Base-by-base conservation (phyloP, 2,329 filamentous ascomycete genomes). In the Aspergillus unguis region DNA sequence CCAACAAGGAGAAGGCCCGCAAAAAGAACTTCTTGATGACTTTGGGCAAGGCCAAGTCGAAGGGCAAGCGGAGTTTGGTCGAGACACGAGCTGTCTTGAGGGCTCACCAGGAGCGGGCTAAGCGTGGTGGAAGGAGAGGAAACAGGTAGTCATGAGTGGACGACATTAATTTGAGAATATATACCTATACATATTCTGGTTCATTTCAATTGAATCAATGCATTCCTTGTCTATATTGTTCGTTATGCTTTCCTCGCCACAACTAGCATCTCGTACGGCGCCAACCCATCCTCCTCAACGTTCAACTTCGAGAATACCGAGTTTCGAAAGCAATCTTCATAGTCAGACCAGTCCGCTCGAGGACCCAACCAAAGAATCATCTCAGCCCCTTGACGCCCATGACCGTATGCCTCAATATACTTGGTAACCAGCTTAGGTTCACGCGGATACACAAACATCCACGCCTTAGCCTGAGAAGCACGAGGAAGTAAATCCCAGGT, bases 21-120 rank as follows among this genome's bases (percentile, higher is more conserved):
- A 90, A 90, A 81, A 99, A 99, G 88, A 99, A 99, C 73, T 95
- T 99, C 75, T 71, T 99, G 65, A 99, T 99, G 94, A 97, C 92
- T 36, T 75, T 99, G 55, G 90, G 92, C 54, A 97, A 99, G 79
- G 94, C 94, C 8, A 95, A 94, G 80, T 83, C 82, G 61, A 99
- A 97, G 80, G 87, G 94, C 67, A 96, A 96, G 85, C 83, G 92
- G 66, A 96, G 90, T 82, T 76, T 99, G 72, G 84, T 89, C 9
- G 87, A 96, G 74, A 91, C 90, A 58, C 84, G 83, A 66, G 90
- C 87, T 75, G 84, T 91, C 33, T 73, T 97, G 60, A 86, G 83
- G 69, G 88, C 85, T 2, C 92, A 97, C 72, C 81, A 92, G 28
- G 85, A 92, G 52, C 82, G 92, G 69, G 85, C 85, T 68, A 95